Conservation (phyloP, 192 early-diverging fungal genomes). For the Backusella westeae region DNA sequence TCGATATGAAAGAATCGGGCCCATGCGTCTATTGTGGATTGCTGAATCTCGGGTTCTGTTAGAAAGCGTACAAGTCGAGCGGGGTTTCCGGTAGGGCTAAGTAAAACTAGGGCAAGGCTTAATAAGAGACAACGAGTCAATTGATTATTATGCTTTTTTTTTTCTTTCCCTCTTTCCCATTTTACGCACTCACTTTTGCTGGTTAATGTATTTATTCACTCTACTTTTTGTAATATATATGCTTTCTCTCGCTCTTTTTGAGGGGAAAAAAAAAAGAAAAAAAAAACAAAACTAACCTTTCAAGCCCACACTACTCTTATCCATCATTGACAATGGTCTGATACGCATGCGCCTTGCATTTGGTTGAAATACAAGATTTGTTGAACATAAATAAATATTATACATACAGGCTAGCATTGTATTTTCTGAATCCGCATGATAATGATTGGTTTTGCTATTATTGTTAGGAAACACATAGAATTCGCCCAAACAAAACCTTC, state of each 20-base stretch:
- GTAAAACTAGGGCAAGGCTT: conserved; percentile 1
- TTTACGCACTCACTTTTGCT: background rate
- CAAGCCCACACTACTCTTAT: background rate
- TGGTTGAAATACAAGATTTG: conserved; percentile 25
- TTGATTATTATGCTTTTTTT: conserved; percentile 5
- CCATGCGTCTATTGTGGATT: background rate
- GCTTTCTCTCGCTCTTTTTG: no score
- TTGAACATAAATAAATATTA: conserved; percentile 19
- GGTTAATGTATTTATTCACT: no score
- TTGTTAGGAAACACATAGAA: conserved; percentile 18
- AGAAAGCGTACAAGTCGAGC: background rate
- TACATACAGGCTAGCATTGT: conserved; percentile 13
- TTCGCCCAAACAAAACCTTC: conserved; percentile 15
- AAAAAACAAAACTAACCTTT: conserved; percentile 4
- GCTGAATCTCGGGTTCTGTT: background rate
- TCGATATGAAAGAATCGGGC: background rate
- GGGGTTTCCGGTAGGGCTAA: conserved; percentile 1
- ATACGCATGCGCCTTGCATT: conserved; percentile 14
- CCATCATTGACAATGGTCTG: background rate
- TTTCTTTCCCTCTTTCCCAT: background rate
- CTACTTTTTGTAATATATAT: no score
- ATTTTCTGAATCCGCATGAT: conserved; percentile 2
- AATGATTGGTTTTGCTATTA: background rate
- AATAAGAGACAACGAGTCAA: conserved; percentile 4
- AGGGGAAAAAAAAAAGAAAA: background rate